A percentile compares a stretch with the other conserved stretches of the same genome.
Conservation (phyloP, 2,329 filamentous ascomycete genomes). For the Exserohilum turcica region DNA sequence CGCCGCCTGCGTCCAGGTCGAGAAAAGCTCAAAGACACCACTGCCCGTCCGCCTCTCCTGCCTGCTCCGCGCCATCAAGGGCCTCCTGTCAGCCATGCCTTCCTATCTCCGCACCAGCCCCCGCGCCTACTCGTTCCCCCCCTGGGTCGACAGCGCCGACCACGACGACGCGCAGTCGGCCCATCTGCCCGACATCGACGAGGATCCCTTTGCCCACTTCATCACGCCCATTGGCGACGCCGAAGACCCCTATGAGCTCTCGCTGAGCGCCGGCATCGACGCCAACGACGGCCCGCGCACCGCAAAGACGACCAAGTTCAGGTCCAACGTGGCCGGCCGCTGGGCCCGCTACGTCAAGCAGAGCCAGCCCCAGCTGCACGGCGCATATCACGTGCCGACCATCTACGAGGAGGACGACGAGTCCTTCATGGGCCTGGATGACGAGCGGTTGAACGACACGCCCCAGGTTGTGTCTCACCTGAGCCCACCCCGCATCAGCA, state of each 20-base stretch:
- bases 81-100: slow-evolving; percentile 40
- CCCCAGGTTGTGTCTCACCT: slow-evolving; percentile 39
- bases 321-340: slow-evolving; percentile 46
- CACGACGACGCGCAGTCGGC: slow-evolving; percentile 23
- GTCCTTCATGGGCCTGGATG: slow-evolving; percentile 46
- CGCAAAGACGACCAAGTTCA: slow-evolving; percentile 47
- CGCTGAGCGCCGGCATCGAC: slow-evolving; percentile 49
- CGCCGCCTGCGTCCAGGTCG: slow-evolving; percentile 32
- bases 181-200: slow-evolving; percentile 49
- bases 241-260: slow-evolving; percentile 48
- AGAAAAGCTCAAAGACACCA: slow-evolving; percentile 31
- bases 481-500: slow-evolving; percentile 32
- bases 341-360: slow-evolving; percentile 50
- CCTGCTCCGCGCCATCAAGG: slow-evolving; percentile 28
- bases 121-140: slow-evolving; percentile 45
- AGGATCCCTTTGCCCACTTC: slow-evolving; percentile 52
- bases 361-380: slow-evolving; percentile 41
- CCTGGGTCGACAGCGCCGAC: slow-evolving; percentile 35
- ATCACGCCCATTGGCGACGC: slow-evolving; percentile 50
- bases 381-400: slow-evolving; percentile 36
- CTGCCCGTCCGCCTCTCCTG: slow-evolving; percentile 30
- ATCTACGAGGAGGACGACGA: slow-evolving; percentile 44
- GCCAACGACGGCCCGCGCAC: slow-evolving; percentile 33
- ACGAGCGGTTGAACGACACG: slow-evolving; percentile 39
- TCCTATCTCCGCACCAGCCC: slow-evolving; percentile 36